Evolutionary conservation across 306 rosid species (phyloP), one percentile per base, ranked within the genome.

Genomic region (Quercus aquifolioides): DNA sequence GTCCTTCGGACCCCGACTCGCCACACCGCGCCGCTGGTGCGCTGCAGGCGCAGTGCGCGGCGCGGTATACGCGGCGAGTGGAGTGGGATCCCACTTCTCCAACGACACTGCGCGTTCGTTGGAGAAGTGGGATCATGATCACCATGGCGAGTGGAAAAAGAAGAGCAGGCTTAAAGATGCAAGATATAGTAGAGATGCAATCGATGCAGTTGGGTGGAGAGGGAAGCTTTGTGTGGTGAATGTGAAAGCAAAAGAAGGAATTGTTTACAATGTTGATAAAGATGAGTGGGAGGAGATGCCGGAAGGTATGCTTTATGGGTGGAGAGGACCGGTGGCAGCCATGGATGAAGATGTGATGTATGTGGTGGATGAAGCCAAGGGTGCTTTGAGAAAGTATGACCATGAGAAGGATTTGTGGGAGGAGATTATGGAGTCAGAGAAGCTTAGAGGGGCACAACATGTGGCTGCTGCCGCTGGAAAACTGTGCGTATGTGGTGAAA

Each of bases 151-250:
- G 1, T 94, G 97, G 99, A 92, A 90, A 74, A 84, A 25, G 51
- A 87, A 86, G 35, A 56, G 72, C 0, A 85, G 62, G 0, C 74
- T 95, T 8, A 87, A 60, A 10, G 88, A 95, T 56, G 92, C 83
- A 0, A 81, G 89, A 57, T 95, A 90, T 58, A 89, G 98, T 68
- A 80, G 98, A 30, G 99, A 95, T 14, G 98, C 97, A 1, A 83
- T 91, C 10, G 99, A 90, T 18, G 98, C 98, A 0, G 92, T 92
- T 0, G 99, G 98, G 0, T 95, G 98, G 97, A 89, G 80, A 17
- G 89, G 95, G 35, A 92, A 88, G 52, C 84, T 95, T 1, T 91
- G 91, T 75, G 83, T 95, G 98, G 98, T 92, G 69, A 90, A 91
- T 81, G 91, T 90, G 20, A 91, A 86, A 49, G 97, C 85, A 0